Conservation (phyloP, 345 rosid genomes). For the Linum trigynum region DNA sequence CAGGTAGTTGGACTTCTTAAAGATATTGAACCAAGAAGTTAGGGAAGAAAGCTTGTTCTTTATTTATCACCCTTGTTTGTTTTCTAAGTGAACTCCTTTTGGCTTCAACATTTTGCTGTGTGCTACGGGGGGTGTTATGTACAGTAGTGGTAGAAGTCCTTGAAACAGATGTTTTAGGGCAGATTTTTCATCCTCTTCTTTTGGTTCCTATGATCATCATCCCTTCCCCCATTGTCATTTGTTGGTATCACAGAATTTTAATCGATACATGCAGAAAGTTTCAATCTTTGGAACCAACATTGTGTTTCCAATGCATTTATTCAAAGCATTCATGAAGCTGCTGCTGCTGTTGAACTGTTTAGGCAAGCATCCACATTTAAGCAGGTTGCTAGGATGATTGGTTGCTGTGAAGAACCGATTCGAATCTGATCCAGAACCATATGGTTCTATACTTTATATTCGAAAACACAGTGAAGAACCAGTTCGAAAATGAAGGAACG, state of each 20-base stretch:
- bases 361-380: too few relatives aligned
- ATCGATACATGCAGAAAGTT: constrained; percentile 15
- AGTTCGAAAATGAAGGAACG: too few relatives aligned
- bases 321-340: not conserved
- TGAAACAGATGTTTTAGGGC: constrained; percentile 13
- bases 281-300: constrained; percentile 14
- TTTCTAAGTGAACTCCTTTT: constrained; percentile 2
- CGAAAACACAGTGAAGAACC: too few relatives aligned
- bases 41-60: constrained; percentile 18
- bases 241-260: constrained; percentile 17
- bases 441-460: too few relatives aligned
- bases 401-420: not conserved
- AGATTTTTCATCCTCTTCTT: constrained; percentile 4
- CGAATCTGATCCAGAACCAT: too few relatives aligned
- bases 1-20: constrained; percentile 94
- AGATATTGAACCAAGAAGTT: constrained; percentile 59
- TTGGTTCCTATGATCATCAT: not conserved
- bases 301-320: not conserved
- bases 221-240: constrained; percentile 6
- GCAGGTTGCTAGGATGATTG: not conserved
- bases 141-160: constrained; percentile 13
- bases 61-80: not conserved
- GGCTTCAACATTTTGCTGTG: constrained; percentile 9
- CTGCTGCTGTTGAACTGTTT: not conserved
- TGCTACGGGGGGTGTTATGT: constrained; percentile 22